These are phyloP conservation scores for Xylona heveae DNA, from an alignment of 495 filamentous ascomycete genomes.

Conservation along the genomic window DNA sequence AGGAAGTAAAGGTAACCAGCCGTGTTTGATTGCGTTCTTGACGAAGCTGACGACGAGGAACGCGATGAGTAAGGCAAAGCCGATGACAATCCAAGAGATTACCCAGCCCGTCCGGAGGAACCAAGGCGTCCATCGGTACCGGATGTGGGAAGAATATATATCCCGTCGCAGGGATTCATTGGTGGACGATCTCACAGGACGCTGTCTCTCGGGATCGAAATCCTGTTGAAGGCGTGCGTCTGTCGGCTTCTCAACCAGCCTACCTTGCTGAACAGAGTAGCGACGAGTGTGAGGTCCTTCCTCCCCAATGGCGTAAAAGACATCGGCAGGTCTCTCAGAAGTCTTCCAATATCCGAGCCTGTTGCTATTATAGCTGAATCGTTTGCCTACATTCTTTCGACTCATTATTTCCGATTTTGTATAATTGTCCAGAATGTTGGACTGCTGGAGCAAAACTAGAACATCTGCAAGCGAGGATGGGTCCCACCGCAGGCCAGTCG, in stretches of 20 bases:
- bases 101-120: slow-evolving; percentile 44
- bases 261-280: slow-evolving; percentile 29
- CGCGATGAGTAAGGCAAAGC: slow-evolving; percentile 43
- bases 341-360: slow-evolving; percentile 69
- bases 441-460: slow-evolving; percentile 49
- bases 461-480: slow-evolving; percentile 61
- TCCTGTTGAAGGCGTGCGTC: slow-evolving; percentile 11
- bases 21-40: slow-evolving; percentile 36
- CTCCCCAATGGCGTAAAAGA: slow-evolving; percentile 47
- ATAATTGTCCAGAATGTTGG: slow-evolving; percentile 54
- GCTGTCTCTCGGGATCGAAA: slow-evolving; percentile 23
- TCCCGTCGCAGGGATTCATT: slow-evolving; percentile 9
- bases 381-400: slow-evolving; percentile 21
- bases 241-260: slow-evolving; percentile 15
- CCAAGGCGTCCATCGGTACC: slow-evolving; percentile 58
- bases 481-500: slow-evolving; percentile 71
- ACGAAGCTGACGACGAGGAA: slow-evolving; percentile 63
- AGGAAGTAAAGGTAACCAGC: slow-evolving; percentile 46
- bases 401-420: slow-evolving; percentile 32
- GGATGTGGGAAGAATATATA: slow-evolving; percentile 24
- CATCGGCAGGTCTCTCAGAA: slow-evolving; percentile 26
- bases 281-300: slow-evolving; percentile 29
- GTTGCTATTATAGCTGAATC: slow-evolving; percentile 28
- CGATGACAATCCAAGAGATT: slow-evolving; percentile 37
- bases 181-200: neutral